Conservation (phyloP, 169 alveolate genomes). For the Fabrea salina region DNA sequence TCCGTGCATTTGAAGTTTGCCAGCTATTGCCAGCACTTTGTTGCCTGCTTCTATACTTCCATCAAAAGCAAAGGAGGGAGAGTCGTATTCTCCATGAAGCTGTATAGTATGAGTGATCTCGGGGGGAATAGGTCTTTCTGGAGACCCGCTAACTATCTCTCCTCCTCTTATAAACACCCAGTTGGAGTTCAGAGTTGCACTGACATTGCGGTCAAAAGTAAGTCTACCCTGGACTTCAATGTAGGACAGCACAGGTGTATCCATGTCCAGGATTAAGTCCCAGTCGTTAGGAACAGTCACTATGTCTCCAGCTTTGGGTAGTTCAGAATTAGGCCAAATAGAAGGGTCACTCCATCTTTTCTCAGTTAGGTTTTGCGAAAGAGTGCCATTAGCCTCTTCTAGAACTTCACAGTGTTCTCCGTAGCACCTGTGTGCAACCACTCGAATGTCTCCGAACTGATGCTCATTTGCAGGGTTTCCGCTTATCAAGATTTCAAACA, state of each 20-base stretch:
- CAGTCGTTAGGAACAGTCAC: constrained; percentile 7
- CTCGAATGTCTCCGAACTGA: constrained; percentile 2
- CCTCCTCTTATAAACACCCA: constrained; percentile 38
- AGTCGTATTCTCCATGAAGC: background rate
- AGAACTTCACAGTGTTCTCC: constrained; percentile 7
- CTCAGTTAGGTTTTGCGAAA: background rate
- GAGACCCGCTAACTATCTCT: constrained; percentile 27
- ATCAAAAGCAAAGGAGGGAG: background rate
- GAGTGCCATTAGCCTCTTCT: background rate
- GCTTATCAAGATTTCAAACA: background rate
- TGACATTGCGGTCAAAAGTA: constrained; percentile 22
- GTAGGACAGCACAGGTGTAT: constrained; percentile 36
- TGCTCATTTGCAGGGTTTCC: background rate
- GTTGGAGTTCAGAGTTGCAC: constrained; percentile 19
- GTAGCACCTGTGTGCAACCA: background rate
- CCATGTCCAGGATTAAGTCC: constrained; percentile 35
- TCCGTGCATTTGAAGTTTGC: background rate
- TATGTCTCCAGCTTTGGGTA: constrained; percentile 38
- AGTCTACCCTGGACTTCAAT: constrained; percentile 33
- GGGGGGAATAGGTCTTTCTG: background rate
- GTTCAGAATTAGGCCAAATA: constrained; percentile 40
- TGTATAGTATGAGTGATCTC: background rate
- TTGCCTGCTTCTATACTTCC: constrained; percentile 9
- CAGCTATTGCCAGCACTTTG: constrained; percentile 9
- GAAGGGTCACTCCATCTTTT: constrained; percentile 53